These are phyloP conservation scores for Phoma sp. DNA, from an alignment of 2,329 filamentous ascomycete genomes.

Conservation along the genomic window DNA sequence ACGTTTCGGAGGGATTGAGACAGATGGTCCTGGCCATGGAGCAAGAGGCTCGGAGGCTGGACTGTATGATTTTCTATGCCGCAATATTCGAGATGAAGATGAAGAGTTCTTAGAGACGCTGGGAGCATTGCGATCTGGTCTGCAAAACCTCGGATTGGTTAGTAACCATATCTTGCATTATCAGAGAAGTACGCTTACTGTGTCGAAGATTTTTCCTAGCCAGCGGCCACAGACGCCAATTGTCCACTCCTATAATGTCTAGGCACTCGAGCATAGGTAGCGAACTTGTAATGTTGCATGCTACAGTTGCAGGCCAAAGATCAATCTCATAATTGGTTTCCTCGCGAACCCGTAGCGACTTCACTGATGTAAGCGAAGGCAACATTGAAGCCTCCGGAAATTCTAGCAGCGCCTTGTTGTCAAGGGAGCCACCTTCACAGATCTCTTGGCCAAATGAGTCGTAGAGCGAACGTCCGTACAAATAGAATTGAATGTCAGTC, in stretches of 20 bases:
- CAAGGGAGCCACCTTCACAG: not conserved
- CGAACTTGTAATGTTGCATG: not conserved
- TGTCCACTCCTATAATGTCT: not conserved
- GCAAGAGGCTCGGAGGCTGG: not conserved
- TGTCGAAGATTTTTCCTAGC: not conserved
- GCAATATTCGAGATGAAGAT: not conserved
- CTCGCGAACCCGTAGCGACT: not conserved
- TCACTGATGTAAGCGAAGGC: conserved; percentile 1
- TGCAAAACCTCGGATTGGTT: not conserved
- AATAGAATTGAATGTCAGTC: not conserved
- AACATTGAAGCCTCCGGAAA: not conserved
- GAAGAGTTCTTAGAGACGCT: not conserved
- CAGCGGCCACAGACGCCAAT: not conserved
- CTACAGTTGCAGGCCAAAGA: not conserved
- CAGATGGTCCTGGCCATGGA: not conserved
- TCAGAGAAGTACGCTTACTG: not conserved
- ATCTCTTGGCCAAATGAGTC: not conserved
- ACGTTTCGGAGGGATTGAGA: not conserved
- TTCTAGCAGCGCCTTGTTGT: not conserved
- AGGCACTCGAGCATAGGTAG: conserved; percentile 1
- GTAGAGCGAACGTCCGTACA: not conserved
- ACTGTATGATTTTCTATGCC: not conserved
- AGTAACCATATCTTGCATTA: not conserved
- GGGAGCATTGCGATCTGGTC: not conserved
- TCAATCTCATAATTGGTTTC: conserved; percentile 3